phyloP scores from a whole-genome alignment of 805 yeast species.

The Myxozyma vanderwaltii region DNA sequence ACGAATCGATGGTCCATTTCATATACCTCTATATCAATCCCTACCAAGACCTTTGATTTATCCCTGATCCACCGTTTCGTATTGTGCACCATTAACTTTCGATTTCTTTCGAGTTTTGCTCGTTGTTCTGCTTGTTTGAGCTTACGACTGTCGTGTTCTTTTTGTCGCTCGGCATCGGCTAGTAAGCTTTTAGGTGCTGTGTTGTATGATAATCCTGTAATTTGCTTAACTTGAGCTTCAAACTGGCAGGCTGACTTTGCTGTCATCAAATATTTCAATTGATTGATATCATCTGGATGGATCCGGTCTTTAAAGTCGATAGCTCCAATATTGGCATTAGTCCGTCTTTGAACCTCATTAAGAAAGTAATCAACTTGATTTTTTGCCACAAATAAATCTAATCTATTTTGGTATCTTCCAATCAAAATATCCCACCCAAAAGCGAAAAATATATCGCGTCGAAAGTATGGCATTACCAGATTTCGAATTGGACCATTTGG shows the following conservation, averaged over 20 bases:
- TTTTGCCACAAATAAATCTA: not conserved
- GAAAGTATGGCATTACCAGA: not conserved
- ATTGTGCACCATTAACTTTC: conserved; percentile 1
- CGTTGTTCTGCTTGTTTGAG: conserved; percentile 2
- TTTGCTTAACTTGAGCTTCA: not conserved
- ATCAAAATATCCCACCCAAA: conserved; percentile 12
- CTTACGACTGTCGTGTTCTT: not conserved
- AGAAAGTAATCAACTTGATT: not conserved
- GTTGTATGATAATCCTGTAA: not conserved
- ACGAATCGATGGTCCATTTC: conserved; percentile 7
- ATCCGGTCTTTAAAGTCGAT: not conserved
- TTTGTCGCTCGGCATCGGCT: not conserved
- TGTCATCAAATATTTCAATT: not conserved
- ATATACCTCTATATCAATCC: conserved; percentile 22
- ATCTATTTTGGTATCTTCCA: not conserved
- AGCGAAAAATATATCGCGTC: conserved; percentile 2
- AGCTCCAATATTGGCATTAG: not conserved
- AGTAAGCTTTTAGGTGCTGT: not conserved
- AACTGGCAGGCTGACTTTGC: not conserved
- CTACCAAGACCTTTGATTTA: conserved; percentile 12
- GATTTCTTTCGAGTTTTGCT: not conserved
- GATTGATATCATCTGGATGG: not conserved
- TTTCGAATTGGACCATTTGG: not conserved
- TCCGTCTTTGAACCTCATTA: not conserved
- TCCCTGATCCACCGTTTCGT: conserved; percentile 1